A percentile compares a stretch with the other conserved stretches of the same genome.
Conservation (phyloP, 2,329 filamentous ascomycete species). For the Clarireedia homoeocarpa region DNA sequence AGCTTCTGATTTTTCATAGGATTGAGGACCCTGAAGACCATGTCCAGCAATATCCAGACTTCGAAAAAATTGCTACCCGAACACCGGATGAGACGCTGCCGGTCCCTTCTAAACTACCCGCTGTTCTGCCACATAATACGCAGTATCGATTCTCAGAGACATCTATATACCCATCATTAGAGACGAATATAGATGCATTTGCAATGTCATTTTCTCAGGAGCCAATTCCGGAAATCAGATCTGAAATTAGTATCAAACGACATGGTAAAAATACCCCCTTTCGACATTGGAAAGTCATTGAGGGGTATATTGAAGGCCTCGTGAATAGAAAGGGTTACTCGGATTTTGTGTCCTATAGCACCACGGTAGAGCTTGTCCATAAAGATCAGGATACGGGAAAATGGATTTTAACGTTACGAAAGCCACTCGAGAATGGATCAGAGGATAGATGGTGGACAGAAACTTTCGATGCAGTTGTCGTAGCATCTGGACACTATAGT, state of each 20-base stretch:
- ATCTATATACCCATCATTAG: constrained; percentile 53
- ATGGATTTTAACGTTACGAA: constrained; percentile 47
- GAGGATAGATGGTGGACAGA: constrained; percentile 56
- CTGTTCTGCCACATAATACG: constrained; percentile 33
- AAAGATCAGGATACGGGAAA: constrained; percentile 36
- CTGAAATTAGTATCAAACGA: constrained; percentile 34
- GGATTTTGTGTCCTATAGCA: constrained; percentile 45
- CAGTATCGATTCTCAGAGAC: constrained; percentile 48
- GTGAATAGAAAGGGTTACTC: constrained; percentile 46
- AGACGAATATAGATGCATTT: constrained; percentile 53
- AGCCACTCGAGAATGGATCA: constrained; percentile 30
- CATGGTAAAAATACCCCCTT: constrained; percentile 55
- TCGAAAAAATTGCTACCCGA: constrained; percentile 39
- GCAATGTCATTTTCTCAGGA: constrained; percentile 56
- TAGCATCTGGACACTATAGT: constrained; percentile 61
- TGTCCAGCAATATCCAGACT: constrained; percentile 33
- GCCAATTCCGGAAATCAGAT: constrained; percentile 39
- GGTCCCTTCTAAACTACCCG: constrained; percentile 41
- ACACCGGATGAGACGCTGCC: constrained; percentile 41
- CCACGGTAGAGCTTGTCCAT: constrained; percentile 52
- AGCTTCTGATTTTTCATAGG: constrained; percentile 28
- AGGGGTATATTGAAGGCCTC: constrained; percentile 45
- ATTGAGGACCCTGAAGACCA: constrained; percentile 34
- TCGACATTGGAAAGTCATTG: constrained; percentile 50
- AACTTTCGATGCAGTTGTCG: constrained; percentile 56